Evolutionary conservation across 208 protist species (phyloP).

Genomic region (Leishmania tropica): DNA sequence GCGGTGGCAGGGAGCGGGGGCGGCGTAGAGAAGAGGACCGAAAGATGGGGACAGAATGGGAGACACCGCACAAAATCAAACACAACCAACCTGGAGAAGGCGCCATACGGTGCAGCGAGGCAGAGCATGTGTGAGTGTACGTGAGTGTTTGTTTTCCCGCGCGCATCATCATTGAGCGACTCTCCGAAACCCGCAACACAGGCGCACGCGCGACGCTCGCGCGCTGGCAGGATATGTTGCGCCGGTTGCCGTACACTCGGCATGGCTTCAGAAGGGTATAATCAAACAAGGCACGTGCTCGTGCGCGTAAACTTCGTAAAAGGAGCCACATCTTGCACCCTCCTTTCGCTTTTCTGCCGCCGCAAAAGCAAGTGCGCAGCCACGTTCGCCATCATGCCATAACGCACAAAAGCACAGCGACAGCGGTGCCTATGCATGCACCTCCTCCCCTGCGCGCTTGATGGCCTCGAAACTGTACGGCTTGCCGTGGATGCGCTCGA

Average conservation of each 20-base stretch:
- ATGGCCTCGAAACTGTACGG: constrained; percentile 83
- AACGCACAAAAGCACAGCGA: background rate
- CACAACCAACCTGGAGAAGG: background rate
- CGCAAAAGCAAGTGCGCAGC: background rate
- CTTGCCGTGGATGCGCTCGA: constrained; percentile 96
- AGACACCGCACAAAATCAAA: background rate
- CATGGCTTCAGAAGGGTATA: background rate
- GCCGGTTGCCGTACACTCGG: background rate
- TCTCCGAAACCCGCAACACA: background rate
- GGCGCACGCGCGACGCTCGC: background rate
- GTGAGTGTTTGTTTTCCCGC: background rate
- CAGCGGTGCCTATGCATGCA: constrained; percentile 21
- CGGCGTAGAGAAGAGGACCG: no score
- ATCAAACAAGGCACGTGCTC: background rate
- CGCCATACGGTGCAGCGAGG: background rate
- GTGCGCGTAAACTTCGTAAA: background rate
- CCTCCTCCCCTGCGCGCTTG: constrained; percentile 50
- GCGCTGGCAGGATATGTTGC: background rate
- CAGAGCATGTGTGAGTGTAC: no score
- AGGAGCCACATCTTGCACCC: background rate
- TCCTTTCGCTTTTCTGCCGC: background rate
- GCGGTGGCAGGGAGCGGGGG: no score
- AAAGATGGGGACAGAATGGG: background rate
- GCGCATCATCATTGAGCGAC: background rate
- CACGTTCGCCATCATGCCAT: background rate